Evolutionary conservation across 2,329 filamentous ascomycete species (phyloP), one percentile per base, ranked within the genome.

Genomic region (Epichloe uncinata): DNA sequence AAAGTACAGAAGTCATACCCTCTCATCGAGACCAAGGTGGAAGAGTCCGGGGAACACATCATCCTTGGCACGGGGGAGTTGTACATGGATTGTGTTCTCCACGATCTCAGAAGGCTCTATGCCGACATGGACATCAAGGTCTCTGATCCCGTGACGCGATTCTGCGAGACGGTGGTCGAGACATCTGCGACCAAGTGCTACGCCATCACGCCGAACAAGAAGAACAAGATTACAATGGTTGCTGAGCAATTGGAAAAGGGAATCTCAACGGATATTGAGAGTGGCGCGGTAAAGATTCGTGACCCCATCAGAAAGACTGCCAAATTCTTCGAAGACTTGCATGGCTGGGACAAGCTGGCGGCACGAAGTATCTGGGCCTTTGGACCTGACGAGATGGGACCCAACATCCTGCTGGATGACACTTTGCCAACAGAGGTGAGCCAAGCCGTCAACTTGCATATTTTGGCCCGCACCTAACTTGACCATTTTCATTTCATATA

Each of bases 81-180:
- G n/a, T 98, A 98, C 71, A 97, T 98, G 90, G 93, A 98, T 66
- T 98, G 93, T 61, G 91, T 98, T 3, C 75, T 98, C 43, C 93
- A 98, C 66, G 93, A 98, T 63, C 75, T 98, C 44, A 85, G 93
- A 49, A 80, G 83, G 40, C 69, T 97, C n/a, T 98, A 96, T 63
- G 90, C 93, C 13, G 91, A 97, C 61, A 98, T 98, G 93, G 93
- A 98, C 65, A 86, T 98, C 69, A 97, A 97, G 69, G 88, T 98
- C 45, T 98, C 93, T 0, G 93, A 98, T 63, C 93, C 93, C 1
- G 91, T 98, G 42, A 97, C 93, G 15, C 79, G 93, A 45, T 98
- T 98, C 74, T 96, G 89, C 68, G 93, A 98, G 70, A 98, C 93
- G 0, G 91, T 96, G 26, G 89, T 95, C 37, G 93, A 98, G 66